phyloP scores from a whole-genome alignment of 805 yeast species.

The Sugiyamaella americana region DNA sequence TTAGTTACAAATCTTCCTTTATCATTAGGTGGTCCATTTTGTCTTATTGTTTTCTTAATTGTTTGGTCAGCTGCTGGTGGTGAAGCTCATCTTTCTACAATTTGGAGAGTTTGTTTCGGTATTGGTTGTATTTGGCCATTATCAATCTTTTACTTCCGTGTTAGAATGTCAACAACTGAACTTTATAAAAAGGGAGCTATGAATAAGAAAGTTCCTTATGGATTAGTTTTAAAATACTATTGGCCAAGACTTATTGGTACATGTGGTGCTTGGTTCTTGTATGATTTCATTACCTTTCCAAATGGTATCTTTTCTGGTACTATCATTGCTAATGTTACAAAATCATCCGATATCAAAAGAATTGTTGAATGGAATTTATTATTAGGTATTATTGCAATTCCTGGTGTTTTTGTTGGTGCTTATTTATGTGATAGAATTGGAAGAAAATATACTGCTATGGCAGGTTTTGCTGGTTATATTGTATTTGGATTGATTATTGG shows the following conservation, averaged over 20 bases:
- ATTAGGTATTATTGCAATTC: constrained; percentile 58
- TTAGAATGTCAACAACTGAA: constrained; percentile 60
- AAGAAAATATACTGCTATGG: constrained; percentile 62
- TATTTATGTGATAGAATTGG: constrained; percentile 58
- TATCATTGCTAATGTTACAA: constrained; percentile 50
- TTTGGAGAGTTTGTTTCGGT: constrained; percentile 71
- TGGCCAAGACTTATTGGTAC: constrained; percentile 67
- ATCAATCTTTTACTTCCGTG: constrained; percentile 63
- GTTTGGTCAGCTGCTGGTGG: constrained; percentile 55
- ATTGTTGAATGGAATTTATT: constrained; percentile 71
- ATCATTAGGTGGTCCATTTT: constrained; percentile 75
- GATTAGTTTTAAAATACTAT: constrained; percentile 55
- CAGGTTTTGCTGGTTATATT: constrained; percentile 66
- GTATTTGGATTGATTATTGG: constrained; percentile 44
- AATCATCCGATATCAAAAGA: constrained; percentile 43
- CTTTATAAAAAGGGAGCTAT: constrained; percentile 62
- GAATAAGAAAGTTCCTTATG: constrained; percentile 50
- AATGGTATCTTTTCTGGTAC: constrained; percentile 64
- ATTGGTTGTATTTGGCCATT: constrained; percentile 71
- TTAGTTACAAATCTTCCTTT: constrained; percentile 69
- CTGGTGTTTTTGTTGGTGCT: constrained; percentile 71
- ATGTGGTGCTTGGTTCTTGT: constrained; percentile 71
- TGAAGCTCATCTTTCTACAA: constrained; percentile 37
- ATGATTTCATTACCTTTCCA: constrained; percentile 77
- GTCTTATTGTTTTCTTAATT: constrained; percentile 58